Conservation (phyloP, 192 early-diverging fungal species). For the Coemansia sp. region DNA sequence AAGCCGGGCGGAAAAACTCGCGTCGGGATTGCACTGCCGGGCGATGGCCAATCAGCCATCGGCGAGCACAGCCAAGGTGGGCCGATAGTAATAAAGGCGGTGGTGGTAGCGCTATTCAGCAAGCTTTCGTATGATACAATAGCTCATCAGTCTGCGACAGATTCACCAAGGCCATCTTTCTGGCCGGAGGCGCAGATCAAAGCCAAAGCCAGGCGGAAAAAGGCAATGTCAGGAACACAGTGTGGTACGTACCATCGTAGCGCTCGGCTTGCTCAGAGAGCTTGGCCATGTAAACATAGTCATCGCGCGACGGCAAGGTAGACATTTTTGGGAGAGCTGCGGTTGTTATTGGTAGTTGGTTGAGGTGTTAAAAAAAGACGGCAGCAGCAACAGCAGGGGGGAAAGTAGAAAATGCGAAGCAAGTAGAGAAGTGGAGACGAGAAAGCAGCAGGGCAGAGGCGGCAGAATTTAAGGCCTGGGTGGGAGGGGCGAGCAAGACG, state of each 20-base stretch:
- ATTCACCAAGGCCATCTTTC: background rate
- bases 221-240: slow-evolving; percentile 2
- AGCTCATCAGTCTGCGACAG: background rate
- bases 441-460: background rate
- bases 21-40: background rate
- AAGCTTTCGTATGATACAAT: no score
- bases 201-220: background rate
- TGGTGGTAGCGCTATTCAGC: no score
- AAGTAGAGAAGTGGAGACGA: background rate
- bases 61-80: background rate
- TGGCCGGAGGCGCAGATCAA: background rate
- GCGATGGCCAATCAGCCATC: background rate
- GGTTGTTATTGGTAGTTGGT: background rate
- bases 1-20: background rate
- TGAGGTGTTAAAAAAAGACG: background rate
- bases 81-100: background rate
- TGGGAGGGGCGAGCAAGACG: background rate
- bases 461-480: slow-evolving; percentile 13
- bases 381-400: background rate
- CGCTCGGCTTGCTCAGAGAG: slow-evolving; percentile 98
- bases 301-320: slow-evolving; percentile 52
- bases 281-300: slow-evolving; percentile 98
- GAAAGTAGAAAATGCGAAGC: background rate
- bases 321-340: background rate
- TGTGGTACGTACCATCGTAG: slow-evolving; percentile 83